Base-by-base conservation (phyloP, 306 rosid genomes). In the Dalbergia oliveri region DNA sequence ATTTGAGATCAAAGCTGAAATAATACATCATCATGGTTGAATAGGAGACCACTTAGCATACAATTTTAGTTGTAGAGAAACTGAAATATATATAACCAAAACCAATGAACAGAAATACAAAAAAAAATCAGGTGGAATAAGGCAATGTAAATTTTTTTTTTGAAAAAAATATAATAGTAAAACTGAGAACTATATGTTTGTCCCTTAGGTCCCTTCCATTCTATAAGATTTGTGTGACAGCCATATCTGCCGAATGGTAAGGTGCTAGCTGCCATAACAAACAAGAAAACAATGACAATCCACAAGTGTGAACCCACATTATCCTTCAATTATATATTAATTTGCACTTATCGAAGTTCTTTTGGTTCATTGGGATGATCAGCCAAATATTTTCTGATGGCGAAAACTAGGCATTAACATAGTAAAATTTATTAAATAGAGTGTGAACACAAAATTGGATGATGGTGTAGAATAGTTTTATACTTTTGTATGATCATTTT, bases 1-100 rank as follows among this genome's bases (percentile, higher is more conserved):
- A 50, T 50, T 50, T 50, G 57, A 4, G 4, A 76, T 64, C 53
- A 41, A 64, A 35, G 26, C 68, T 50, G 47, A 61, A 62, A 10
- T 6, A n/a, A 4, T 31, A 13, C 69, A 49, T 33, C 63, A 75
- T 75, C 4, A 31, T 75, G 51, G 59, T 54, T 61, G 31, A 75
- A 75, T 19, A 45, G 26, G 26, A 65, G 50, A 37, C 11, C 31
- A 9, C n/a, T 37, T 65, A 35, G 26, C 47, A 65, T 37, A 4
- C 16, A n/a, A n/a, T 35, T 37, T 65, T 65, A 45, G 3, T 8
- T 9, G 9, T 65, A 34, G 45, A 64, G 49, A 35, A 37, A 65
- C 50, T 65, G 49, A 37, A 15, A 37, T 65, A 9, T 50, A 8
- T 47, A 47, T 43, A 47, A 47, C 13, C 53, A 47, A 44, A 44